Evolutionary conservation across 768 basidiomycete genomes (phyloP), one percentile per base, ranked within the genome.

Genomic region (Collybia nuda): DNA sequence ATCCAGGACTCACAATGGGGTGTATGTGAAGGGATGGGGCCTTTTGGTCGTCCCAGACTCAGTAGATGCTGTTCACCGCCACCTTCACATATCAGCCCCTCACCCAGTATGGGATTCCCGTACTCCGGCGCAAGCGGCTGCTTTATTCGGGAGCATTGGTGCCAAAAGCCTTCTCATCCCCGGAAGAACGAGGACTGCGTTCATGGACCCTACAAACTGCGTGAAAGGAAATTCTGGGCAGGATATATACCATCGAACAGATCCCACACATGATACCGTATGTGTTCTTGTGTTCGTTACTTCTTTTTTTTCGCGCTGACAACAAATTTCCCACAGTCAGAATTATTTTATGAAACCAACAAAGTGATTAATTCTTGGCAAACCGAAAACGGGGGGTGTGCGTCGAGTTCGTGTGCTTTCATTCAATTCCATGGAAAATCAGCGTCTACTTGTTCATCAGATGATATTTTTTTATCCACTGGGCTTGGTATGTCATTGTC

Each of bases 391-490:
- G 67, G 63, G 2, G 76, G 76, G 6, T 79, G 76, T 50, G 67
- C 69, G 0, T 51, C 67, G 0, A 47, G 62, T 3, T 65, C 67
- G 0, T 79, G 78, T 39, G 76, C 71, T 5, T 78, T 72, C 41
- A 65, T 79, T 18, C 77, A 80, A 46, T 54, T 80, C 26, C 77
- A 80, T 40, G 78, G 76, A 2, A 80, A 80, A 61, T 68, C 58
- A 0, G 26, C 56, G 3, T 58, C 56, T 15, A 69, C 74, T 0
- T 80, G 78, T 51, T 45, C 60, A 0, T 54, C 47, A 0, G 77
- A 78, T 44, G 65, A 68, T 1, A 63, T 76, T 2, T 78, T 80
- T 59, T 56, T 79, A 2, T 79, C 79, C 2, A 64, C 67, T 15
- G 77, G 78, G 24, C 66, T 79, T 11, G 72, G 77, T 75, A 59